Percentiles rank a stretch among this genome's conserved stretches.
Conservation (phyloP, 78 protist species). For the Mastigamoeba balamuthi region DNA sequence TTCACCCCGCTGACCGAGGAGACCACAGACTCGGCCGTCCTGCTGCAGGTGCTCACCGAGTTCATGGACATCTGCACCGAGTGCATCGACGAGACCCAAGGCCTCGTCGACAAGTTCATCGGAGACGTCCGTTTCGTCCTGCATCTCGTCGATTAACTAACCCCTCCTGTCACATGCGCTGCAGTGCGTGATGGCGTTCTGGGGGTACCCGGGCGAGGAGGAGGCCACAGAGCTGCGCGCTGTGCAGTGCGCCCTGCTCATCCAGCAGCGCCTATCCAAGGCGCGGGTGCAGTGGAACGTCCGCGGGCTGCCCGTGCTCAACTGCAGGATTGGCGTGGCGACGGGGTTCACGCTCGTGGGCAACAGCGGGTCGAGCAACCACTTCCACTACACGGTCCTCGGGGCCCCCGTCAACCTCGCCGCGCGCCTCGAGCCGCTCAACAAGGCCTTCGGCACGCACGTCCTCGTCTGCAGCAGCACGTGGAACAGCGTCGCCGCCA, state of each 20-base stretch:
- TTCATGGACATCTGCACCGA: background rate
- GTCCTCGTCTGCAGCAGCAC: background rate
- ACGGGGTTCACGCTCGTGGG: background rate
- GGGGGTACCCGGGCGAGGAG: background rate
- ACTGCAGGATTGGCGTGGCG: background rate
- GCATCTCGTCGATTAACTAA: background rate
- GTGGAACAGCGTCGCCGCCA: no score
- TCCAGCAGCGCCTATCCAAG: background rate
- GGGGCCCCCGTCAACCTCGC: background rate
- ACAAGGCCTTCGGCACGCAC: background rate
- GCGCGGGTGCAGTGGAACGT: background rate
- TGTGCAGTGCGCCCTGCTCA: background rate
- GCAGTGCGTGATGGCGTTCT: background rate
- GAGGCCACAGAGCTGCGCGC: background rate
- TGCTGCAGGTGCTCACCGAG: background rate
- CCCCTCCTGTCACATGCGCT: background rate
- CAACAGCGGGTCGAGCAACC: background rate
- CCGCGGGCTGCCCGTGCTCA: background rate
- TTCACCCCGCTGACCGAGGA: background rate
- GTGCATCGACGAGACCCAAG: background rate
- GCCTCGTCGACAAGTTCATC: background rate
- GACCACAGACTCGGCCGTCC: background rate
- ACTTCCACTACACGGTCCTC: background rate
- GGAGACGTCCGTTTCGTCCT: no score
- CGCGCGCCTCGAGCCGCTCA: background rate